These are phyloP conservation scores for Stachybotrys chartarum DNA, from an alignment of 2,329 filamentous ascomycete genomes.

Conservation along the genomic window DNA sequence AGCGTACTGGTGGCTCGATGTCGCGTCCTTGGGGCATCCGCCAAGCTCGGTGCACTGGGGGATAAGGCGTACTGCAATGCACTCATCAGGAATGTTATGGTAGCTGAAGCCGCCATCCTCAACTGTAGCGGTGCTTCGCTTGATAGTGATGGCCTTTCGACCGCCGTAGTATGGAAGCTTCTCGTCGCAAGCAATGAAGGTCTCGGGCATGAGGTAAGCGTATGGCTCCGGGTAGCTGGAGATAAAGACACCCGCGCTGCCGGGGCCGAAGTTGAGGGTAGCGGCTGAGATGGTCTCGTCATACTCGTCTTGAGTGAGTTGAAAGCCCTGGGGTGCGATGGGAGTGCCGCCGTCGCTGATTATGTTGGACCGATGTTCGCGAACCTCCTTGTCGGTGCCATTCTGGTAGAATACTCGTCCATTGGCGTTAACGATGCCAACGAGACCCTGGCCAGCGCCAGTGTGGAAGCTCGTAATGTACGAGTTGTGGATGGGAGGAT, in stretches of 20 bases:
- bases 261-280: conserved; percentile 24
- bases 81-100: conserved; percentile 11
- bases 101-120: conserved; percentile 15
- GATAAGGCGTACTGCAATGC: background rate
- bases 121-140: conserved; percentile 25
- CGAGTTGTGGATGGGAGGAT: conserved; percentile 31
- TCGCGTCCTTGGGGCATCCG: background rate
- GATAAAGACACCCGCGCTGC: conserved; percentile 27
- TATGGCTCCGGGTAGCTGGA: conserved; percentile 13
- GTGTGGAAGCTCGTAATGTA: conserved; percentile 33
- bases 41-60: background rate
- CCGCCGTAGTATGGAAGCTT: conserved; percentile 32
- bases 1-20: background rate
- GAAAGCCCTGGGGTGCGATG: conserved; percentile 28
- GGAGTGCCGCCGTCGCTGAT: conserved; percentile 34
- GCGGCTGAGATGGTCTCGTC: conserved; percentile 22
- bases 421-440: conserved; percentile 21
- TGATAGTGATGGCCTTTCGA: conserved; percentile 28
- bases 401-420: conserved; percentile 40
- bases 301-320: conserved; percentile 16
- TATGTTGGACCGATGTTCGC: conserved; percentile 21
- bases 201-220: conserved; percentile 23
- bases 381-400: conserved; percentile 30
- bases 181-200: conserved; percentile 35
- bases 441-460: conserved; percentile 32